These are phyloP conservation scores for Penicillium roqueforti DNA, from an alignment of 495 filamentous ascomycete species.

Conservation along the genomic window DNA sequence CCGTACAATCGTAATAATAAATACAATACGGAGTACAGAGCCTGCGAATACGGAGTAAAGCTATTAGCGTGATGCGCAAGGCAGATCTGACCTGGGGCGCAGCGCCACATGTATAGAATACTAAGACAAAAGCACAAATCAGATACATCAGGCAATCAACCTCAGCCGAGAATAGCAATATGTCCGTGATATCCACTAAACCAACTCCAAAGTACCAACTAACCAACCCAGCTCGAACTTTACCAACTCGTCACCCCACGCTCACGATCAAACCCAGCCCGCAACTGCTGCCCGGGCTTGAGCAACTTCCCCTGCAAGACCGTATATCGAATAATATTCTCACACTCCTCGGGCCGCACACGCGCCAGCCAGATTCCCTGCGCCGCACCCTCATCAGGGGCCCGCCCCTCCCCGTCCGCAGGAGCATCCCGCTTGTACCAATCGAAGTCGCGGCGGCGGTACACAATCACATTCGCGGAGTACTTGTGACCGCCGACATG, in stretches of 20 bases:
- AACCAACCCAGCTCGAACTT: background rate
- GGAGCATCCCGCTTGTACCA: slow-evolving; percentile 35
- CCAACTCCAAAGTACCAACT: background rate
- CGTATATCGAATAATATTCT: slow-evolving; percentile 86
- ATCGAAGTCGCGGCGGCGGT: slow-evolving; percentile 61
- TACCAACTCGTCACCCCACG: slow-evolving; percentile 86
- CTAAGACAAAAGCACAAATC: background rate
- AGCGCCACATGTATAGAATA: background rate
- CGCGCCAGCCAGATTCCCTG: slow-evolving; percentile 95
- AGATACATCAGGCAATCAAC: background rate
- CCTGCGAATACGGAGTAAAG: background rate
- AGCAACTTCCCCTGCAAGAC: slow-evolving; percentile 91
- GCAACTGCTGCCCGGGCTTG: slow-evolving; percentile 75
- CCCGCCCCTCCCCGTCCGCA: slow-evolving; percentile 21
- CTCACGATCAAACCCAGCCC: slow-evolving; percentile 84
- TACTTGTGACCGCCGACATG: slow-evolving; percentile 95
- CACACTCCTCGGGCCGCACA: slow-evolving; percentile 86
- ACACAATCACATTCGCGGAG: slow-evolving; percentile 82
- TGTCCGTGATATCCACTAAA: background rate
- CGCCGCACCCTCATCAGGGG: slow-evolving; percentile 52
- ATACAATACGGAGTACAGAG: background rate
- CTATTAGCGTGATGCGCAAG: background rate
- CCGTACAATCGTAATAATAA: no score
- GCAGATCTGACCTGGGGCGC: background rate
- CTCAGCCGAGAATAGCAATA: background rate